These are phyloP conservation scores for Fraxinus anomala DNA, from an alignment of 257 asterid genomes.

Conservation along the genomic window DNA sequence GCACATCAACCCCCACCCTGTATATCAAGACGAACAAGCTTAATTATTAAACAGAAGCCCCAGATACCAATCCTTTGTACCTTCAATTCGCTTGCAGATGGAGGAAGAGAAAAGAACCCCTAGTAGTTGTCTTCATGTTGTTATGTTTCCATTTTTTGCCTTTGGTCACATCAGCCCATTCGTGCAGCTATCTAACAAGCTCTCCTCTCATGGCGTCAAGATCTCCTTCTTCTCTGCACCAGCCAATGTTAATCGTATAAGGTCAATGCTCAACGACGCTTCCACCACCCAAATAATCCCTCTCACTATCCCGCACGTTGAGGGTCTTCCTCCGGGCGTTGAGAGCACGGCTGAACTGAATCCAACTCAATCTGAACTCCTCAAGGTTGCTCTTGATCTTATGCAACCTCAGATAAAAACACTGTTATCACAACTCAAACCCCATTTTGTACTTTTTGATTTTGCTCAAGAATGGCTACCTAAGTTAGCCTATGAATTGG, in stretches of 20 bases:
- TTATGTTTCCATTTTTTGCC: constrained; percentile 56
- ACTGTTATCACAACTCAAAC: constrained; percentile 33
- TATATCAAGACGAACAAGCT: no score
- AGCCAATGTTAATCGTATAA: constrained; percentile 41
- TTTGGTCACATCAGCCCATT: constrained; percentile 63
- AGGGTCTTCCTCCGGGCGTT: constrained; percentile 48
- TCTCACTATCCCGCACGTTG: constrained; percentile 45
- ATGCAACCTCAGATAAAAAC: constrained; percentile 53
- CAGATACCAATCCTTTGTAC: no score
- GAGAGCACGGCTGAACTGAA: constrained; percentile 48
- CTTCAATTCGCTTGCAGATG: not conserved
- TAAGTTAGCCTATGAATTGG: constrained; percentile 39
- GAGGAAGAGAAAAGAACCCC: not conserved
- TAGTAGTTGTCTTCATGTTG: constrained; percentile 35
- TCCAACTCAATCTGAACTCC: constrained; percentile 45
- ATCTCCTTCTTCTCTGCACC: constrained; percentile 51
- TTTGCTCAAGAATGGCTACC: constrained; percentile 69
- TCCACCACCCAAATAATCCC: constrained; percentile 37
- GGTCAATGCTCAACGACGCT: constrained; percentile 37
- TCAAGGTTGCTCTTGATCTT: constrained; percentile 46
- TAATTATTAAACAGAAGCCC: no score
- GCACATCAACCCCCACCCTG: no score
- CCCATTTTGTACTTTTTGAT: constrained; percentile 59
- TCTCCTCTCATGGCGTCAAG: constrained; percentile 40
- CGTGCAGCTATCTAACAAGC: constrained; percentile 56